Percentiles rank a stretch among this genome's conserved stretches.
Conservation (phyloP, 352 stramenopile species). For the Blastocystis sp. region DNA sequence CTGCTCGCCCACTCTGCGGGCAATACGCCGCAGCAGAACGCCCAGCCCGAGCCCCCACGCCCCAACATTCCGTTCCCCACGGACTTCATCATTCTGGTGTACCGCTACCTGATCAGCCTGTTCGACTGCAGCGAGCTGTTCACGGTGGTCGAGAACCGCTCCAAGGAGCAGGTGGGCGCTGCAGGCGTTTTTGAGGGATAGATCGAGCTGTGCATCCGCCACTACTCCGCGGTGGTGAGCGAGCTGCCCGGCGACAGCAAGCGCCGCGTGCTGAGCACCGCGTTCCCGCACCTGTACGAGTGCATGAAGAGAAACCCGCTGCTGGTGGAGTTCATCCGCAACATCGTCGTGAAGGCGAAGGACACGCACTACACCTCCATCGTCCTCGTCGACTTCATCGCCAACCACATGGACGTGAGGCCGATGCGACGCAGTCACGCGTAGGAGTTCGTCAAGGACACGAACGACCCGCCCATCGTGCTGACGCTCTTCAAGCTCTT, state of each 20-base stretch:
- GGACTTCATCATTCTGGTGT: slow-evolving; percentile 3
- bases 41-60: background rate
- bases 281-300: slow-evolving; percentile 50
- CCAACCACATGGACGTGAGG: slow-evolving; percentile 11
- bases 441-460: slow-evolving; percentile 52
- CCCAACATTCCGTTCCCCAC: slow-evolving; percentile 6
- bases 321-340: slow-evolving; percentile 26
- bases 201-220: slow-evolving; percentile 9
- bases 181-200: background rate
- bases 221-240: slow-evolving; percentile 55
- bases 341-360: slow-evolving; percentile 26
- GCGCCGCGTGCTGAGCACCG: background rate
- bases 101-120: slow-evolving; percentile 31
- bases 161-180: slow-evolving; percentile 8
- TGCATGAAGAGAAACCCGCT: slow-evolving; percentile 56
- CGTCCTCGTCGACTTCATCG: slow-evolving; percentile 64
- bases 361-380: slow-evolving; percentile 47
- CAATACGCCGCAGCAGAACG: background rate
- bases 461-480: slow-evolving; percentile 42
- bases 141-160: slow-evolving; percentile 6
- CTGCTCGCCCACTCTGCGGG: background rate
- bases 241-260: slow-evolving; percentile 40
- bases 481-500: slow-evolving; percentile 42
- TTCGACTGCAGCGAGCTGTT: slow-evolving; percentile 66
- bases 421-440: background rate